Evolutionary conservation across 768 basidiomycete species (phyloP), one percentile per base, ranked within the genome.

Genomic region (Leccinum olivaceopallidum): DNA sequence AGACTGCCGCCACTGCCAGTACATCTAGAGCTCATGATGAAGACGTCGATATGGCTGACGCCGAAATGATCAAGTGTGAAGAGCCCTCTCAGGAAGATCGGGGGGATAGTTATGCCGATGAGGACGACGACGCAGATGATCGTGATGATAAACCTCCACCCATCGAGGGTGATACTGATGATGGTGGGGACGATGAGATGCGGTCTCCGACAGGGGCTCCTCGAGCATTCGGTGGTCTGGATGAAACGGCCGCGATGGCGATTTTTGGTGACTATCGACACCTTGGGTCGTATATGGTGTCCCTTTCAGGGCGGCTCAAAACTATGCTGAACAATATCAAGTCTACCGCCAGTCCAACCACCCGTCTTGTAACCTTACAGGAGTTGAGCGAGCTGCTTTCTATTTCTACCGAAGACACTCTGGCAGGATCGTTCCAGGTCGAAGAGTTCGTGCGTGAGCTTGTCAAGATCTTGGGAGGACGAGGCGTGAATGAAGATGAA

Each of bases 341-440:
- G 75, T 71, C 84, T 24, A 86, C 88, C 30, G 90, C 92, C 34
- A 92, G 92, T 71, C 88, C 92, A 12, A 92, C 90, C 0, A 90
- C 88, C 44, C 89, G 95, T 53, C 84, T 98, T 30, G 77, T 94
- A 49, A 95, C 95, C 5, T 78, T 99, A 30, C 95, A 98, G 71
- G 96, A 99, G 69, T 83, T 97, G 56, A 94, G 92, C 77, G 96
- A 98, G 72, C 75, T 98, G 36, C 85, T 99, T 58, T 92, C 92
- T 62, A 95, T 98, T 77, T 94, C 93, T 75, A 98, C 94, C 2
- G 96, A 98, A 76, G 97, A 99, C 72, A 98, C 95, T 7, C 80
- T 99, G 51, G 91, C 93, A 9, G 94, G 94, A 47, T 95, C 92
- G n/a, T 96, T 99, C 78, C 92, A 90, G 64, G 89, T 95, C 22